phyloP scores from a whole-genome alignment of 169 alveolate genomes.

The Plasmodium fragile region DNA sequence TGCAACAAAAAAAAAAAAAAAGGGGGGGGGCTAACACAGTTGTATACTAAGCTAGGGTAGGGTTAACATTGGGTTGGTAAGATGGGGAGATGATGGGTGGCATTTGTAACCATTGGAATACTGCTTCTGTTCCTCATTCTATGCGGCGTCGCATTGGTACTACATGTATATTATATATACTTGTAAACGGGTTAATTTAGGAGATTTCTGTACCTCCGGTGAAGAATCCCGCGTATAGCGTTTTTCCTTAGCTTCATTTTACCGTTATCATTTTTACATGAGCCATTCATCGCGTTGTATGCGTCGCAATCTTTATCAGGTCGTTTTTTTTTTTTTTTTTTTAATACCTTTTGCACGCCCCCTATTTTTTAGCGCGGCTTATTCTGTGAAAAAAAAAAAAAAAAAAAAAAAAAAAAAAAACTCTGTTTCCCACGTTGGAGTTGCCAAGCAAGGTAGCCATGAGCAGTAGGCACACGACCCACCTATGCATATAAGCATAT shows the following conservation, averaged over 20 bases:
- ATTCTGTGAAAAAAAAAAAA: neutral
- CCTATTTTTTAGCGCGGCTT: neutral
- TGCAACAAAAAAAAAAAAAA: neutral
- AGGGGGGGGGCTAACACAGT: neutral
- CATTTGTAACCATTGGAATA: neutral
- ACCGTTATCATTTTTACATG: neutral
- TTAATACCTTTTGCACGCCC: neutral
- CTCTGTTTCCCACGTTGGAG: neutral
- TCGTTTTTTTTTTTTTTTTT: neutral
- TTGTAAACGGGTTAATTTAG: neutral
- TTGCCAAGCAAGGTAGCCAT: neutral
- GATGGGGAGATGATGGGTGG: neutral
- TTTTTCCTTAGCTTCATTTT: neutral
- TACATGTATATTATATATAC: neutral
- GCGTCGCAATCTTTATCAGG: neutral
- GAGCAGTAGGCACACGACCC: neutral
- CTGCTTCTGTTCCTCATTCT: neutral
- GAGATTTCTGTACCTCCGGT: neutral
- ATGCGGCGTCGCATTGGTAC: neutral
- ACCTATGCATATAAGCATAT: neutral
- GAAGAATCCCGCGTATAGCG: neutral
- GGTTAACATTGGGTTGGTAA: neutral
- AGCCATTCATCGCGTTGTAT: neutral
- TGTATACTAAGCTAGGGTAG: neutral
- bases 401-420: neutral